A percentile compares a stretch with the other conserved stretches of the same genome.
phyloP scores from a whole-genome alignment of 306 rosid species.

The Ammopiptanthus mongolicus region DNA sequence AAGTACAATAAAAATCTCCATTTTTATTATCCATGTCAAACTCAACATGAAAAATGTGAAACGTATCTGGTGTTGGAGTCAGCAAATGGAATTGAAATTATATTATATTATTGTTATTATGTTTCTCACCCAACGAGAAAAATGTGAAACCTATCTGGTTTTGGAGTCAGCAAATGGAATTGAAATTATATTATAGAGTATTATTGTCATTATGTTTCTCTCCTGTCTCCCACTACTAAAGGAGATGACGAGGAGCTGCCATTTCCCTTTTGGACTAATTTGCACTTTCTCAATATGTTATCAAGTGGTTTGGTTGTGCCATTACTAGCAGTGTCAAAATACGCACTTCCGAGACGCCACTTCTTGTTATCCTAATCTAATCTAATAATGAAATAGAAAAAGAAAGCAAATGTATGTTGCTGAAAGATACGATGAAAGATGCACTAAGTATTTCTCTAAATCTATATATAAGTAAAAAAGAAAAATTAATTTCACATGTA shows the following conservation, averaged over 20 bases:
- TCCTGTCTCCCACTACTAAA: slow-evolving; percentile 36
- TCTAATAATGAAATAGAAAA: not conserved
- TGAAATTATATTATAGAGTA: not conserved
- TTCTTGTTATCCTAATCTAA: not conserved
- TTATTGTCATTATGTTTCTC: not conserved
- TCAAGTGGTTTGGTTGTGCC: not conserved
- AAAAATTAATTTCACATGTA: too few relatives aligned
- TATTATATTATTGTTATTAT: not conserved
- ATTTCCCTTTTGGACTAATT: not conserved
- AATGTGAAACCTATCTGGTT: not conserved
- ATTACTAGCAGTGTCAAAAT: not conserved
- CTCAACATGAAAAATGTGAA: slow-evolving; percentile 10
- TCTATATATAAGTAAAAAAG: too few relatives aligned
- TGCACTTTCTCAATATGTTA: not conserved
- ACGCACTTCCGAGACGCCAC: not conserved
- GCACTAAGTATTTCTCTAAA: too few relatives aligned
- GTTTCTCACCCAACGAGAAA: not conserved
- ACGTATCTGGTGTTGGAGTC: not conserved
- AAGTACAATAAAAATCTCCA: too few relatives aligned
- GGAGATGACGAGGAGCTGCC: not conserved
- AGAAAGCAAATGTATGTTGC: too few relatives aligned
- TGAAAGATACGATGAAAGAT: too few relatives aligned
- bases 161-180: not conserved
- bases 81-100: not conserved
- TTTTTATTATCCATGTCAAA: not conserved